phyloP scores from a whole-genome alignment of 2,329 filamentous ascomycete genomes.

The Fusarium sp. region DNA sequence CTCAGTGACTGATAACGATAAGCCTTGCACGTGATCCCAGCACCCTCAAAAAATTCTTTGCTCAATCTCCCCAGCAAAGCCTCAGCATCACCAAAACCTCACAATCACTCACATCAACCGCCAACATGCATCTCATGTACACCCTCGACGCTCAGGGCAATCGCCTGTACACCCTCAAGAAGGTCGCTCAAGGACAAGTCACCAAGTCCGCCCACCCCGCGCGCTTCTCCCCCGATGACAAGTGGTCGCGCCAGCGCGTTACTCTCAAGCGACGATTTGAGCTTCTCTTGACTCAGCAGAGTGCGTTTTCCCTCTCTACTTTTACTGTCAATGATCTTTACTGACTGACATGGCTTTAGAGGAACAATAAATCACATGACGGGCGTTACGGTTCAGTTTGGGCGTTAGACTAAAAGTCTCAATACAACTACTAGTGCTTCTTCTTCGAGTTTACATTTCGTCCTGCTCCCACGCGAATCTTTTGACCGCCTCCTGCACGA shows the following conservation, averaged over 20 bases:
- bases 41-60: slow-evolving; percentile 28
- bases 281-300: slow-evolving; percentile 83
- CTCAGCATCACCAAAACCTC: not conserved
- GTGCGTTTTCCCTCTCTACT: slow-evolving; percentile 48
- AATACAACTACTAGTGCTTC: slow-evolving; percentile 53
- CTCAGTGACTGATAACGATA: slow-evolving; percentile 24
- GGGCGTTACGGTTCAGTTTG: slow-evolving; percentile 34
- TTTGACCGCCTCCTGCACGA: slow-evolving; percentile 69
- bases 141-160: slow-evolving; percentile 83
- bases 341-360: slow-evolving; percentile 24
- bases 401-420: slow-evolving; percentile 31
- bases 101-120: not conserved
- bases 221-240: slow-evolving; percentile 97
- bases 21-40: slow-evolving; percentile 36
- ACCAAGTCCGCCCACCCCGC: slow-evolving; percentile 97
- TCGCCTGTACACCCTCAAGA: slow-evolving; percentile 95
- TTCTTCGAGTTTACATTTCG: slow-evolving; percentile 85
- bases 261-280: slow-evolving; percentile 94
- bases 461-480: slow-evolving; percentile 84
- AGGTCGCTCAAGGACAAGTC: slow-evolving; percentile 82
- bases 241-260: slow-evolving; percentile 96
- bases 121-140: slow-evolving; percentile 76
- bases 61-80: not conserved
- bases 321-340: too few species aligned
- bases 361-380: slow-evolving; percentile 30